phyloP scores from a whole-genome alignment of 768 basidiomycete genomes.

The Austroboletus eburneus region DNA sequence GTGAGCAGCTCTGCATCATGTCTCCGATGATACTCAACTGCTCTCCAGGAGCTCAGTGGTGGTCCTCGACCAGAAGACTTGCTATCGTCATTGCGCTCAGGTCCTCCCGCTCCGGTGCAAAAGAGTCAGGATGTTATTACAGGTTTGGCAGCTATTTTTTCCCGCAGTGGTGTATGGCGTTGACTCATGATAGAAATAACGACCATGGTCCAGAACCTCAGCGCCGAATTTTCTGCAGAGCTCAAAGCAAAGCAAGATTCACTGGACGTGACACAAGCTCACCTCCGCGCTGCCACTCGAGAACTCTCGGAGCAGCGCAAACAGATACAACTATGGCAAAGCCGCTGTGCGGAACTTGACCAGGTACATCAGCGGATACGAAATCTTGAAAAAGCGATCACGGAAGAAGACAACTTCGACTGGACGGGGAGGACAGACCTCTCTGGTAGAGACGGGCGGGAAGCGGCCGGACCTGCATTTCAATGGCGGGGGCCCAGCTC shows the following conservation, averaged over 20 bases:
- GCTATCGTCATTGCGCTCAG: conserved; percentile 67
- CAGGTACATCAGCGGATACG: conserved; percentile 74
- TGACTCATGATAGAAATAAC: conserved; percentile 65
- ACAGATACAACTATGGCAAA: conserved; percentile 75
- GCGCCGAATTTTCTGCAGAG: conserved; percentile 76
- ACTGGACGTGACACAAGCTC: conserved; percentile 82
- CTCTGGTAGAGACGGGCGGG: conserved; percentile 36
- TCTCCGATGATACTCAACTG: not conserved
- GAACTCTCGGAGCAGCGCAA: conserved; percentile 88
- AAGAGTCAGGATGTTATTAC: conserved; percentile 86
- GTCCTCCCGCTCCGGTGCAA: conserved; percentile 73
- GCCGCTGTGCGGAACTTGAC: conserved; percentile 72
- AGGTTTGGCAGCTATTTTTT: conserved; percentile 38
- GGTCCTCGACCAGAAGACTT: conserved; percentile 76
- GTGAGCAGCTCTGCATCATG: conserved; percentile 39
- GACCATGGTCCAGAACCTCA: conserved; percentile 74
- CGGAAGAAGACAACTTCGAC: conserved; percentile 79
- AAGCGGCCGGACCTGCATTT: conserved; percentile 52
- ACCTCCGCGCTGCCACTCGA: conserved; percentile 84
- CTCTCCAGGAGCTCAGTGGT: conserved; percentile 58
- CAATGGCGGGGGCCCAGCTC: conserved; percentile 62
- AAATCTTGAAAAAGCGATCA: conserved; percentile 77
- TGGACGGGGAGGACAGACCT: conserved; percentile 76
- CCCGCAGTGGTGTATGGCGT: too few relatives aligned
- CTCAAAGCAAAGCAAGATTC: conserved; percentile 82